Base-by-base conservation (phyloP, 495 filamentous ascomycete genomes). In the Halenospora varia region DNA sequence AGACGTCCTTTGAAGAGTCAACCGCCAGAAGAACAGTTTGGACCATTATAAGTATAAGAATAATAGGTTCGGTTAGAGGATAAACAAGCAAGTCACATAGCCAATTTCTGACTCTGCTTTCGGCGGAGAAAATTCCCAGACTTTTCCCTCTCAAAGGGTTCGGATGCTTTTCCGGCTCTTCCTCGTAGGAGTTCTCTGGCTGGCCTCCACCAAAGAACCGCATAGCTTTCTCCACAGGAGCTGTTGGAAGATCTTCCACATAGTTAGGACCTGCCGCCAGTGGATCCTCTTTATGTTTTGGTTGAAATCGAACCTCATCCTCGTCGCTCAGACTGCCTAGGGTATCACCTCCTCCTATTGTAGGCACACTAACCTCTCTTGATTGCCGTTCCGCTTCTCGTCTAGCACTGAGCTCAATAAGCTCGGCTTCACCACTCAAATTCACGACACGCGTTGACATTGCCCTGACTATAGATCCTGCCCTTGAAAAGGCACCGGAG, bases 401-500 rank as follows among this genome's bases (percentile, higher is more conserved):
- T 17, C 65, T 64, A 29, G 68, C 66, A 45, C 55, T 70, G 35
- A 26, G 26, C 48, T 67, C 65, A 20, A 64, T 64, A 46, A 60
- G 53, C 62, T 97, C 92, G 1, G 71, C 74, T 48, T 85, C 83
- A 66, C 94, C 96, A 74, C 93, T 96, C 56, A 99, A 77, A 68
- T 96, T 97, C 65, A 97, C 94, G 55, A 99, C 91, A 70, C 94
- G 91, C 72, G 96, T 91, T 18, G 95, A 97, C 84, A 97, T 95
- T 62, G 92, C 92, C 62, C 92, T 88, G 71, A 99, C 86, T 65
- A 97, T 94, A 2, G 92, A 95, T 26, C 92, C 88, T 53, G 94
- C 89, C 62, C 90, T 77, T 85, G 42, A 86, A 82, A 49, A 77
- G 81, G 9, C 82, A 73, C 23, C 76, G 67, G 24, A 75, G 72